These are phyloP conservation scores for Pezizomycotina sp. DNA, from an alignment of 2,329 filamentous ascomycete species.

Conservation along the genomic window DNA sequence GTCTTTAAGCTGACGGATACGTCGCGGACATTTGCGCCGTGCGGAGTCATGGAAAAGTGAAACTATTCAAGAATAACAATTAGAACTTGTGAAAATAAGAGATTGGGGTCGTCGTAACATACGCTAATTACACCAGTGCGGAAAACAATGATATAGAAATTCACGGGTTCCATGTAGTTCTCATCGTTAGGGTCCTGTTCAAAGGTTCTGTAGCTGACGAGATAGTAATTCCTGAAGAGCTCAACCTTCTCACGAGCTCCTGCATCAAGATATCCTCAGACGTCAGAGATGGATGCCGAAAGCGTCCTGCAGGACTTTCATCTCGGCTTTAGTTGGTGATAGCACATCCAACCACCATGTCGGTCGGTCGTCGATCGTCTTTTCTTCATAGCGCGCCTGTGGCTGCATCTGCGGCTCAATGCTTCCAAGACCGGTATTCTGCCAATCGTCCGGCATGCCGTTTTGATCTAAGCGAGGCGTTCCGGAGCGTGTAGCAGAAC, in stretches of 20 bases:
- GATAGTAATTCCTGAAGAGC: conserved; percentile 93
- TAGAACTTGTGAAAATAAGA: background rate
- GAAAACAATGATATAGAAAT: conserved; percentile 93
- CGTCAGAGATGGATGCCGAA: conserved; percentile 93
- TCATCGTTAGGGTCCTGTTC: conserved; percentile 63
- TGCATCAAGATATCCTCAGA: conserved; percentile 92
- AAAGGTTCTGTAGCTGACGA: conserved; percentile 92
- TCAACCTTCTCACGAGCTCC: conserved; percentile 98
- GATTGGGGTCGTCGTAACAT: background rate
- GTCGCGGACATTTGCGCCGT: conserved; percentile 73
- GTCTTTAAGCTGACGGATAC: conserved; percentile 83
- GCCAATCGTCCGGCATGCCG: no score
- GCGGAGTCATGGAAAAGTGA: conserved; percentile 73
- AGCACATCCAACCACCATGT: conserved; percentile 96
- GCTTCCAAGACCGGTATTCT: no score
- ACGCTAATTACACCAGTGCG: conserved; percentile 74
- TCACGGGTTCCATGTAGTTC: conserved; percentile 81
- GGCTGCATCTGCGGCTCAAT: no score
- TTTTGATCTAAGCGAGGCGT: no score
- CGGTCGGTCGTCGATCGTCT: conserved; percentile 27
- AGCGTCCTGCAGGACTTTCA: conserved; percentile 73
- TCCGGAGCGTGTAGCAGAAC: no score
- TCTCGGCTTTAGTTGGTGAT: conserved; percentile 74
- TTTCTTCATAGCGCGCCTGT: no score
- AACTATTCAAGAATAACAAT: conserved; percentile 34